Evolutionary conservation across 139 green algal species (phyloP).

Genomic region (Chlorella sp.): DNA sequence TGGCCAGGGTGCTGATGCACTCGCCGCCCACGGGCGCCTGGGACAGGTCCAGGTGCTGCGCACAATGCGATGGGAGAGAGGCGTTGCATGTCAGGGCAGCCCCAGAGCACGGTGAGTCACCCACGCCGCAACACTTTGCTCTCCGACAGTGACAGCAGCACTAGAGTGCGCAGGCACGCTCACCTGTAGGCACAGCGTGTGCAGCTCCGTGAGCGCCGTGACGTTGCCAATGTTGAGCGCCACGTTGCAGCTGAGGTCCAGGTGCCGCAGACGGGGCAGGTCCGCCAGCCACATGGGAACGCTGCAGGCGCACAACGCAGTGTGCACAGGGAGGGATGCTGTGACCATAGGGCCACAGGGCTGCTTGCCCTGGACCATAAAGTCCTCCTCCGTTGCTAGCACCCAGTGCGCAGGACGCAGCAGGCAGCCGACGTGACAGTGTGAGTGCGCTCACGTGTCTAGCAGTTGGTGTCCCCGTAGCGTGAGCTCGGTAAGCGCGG

Average conservation of each 20-base stretch:
- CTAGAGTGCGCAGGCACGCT: too few relatives aligned
- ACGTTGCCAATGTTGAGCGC: constrained; percentile 22
- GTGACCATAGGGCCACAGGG: too few relatives aligned
- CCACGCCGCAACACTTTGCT: too few relatives aligned
- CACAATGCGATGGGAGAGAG: not conserved
- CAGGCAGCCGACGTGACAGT: not conserved
- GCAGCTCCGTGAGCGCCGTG: constrained; percentile 25
- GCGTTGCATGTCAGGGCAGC: too few relatives aligned
- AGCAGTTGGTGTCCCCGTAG: constrained; percentile 43
- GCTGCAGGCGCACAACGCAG: not conserved
- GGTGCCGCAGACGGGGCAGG: constrained; percentile 4
- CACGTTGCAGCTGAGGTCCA: constrained; percentile 37
- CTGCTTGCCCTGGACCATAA: too few relatives aligned
- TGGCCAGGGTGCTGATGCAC: not conserved
- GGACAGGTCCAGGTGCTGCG: constrained; percentile 17
- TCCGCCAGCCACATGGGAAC: constrained; percentile 25
- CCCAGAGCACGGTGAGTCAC: too few relatives aligned
- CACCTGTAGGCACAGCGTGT: constrained; percentile 45
- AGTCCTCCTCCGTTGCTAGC: too few relatives aligned
- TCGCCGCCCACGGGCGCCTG: constrained; percentile 9
- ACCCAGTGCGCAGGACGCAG: too few relatives aligned
- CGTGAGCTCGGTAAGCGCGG: constrained; percentile 11
- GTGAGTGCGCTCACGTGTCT: not conserved
- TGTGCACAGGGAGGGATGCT: too few relatives aligned
- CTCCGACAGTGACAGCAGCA: too few relatives aligned